Percentiles rank a stretch among this genome's conserved stretches.
Conservation (phyloP, 2,329 filamentous ascomycete genomes). For the Leptographium procerum region DNA sequence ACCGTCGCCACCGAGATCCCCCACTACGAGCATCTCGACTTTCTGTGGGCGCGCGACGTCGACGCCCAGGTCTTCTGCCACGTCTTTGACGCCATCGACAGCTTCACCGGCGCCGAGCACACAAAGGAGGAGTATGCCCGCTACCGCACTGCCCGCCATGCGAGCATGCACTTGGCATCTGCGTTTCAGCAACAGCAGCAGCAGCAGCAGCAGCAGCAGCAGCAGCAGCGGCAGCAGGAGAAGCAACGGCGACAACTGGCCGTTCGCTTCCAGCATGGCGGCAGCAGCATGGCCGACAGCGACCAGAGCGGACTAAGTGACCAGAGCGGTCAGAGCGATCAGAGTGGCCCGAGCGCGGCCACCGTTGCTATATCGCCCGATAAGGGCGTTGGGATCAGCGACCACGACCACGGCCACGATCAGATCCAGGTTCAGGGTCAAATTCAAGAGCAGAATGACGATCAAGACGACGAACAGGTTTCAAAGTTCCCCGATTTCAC, state of each 20-base stretch:
- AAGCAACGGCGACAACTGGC: too few relatives aligned
- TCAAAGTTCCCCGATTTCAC: neutral
- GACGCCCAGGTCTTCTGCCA: slow-evolving; percentile 77
- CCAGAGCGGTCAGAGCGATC: neutral
- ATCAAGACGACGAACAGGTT: too few relatives aligned
- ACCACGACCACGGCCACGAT: neutral
- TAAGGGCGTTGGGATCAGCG: neutral
- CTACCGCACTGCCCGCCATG: slow-evolving; percentile 40
- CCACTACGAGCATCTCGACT: slow-evolving; percentile 94
- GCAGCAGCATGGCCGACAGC: neutral
- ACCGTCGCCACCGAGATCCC: slow-evolving; percentile 79
- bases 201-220: too few relatives aligned
- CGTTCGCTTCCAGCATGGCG: neutral
- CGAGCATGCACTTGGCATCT: slow-evolving; percentile 30
- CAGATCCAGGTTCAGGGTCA: too few relatives aligned
- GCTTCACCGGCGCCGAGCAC: slow-evolving; percentile 48
- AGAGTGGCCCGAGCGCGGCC: neutral
- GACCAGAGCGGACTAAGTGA: neutral
- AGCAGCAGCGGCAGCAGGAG: too few relatives aligned
- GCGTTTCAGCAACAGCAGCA: slow-evolving; percentile 18
- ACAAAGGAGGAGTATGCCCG: slow-evolving; percentile 49
- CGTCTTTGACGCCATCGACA: slow-evolving; percentile 79
- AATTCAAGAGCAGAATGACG: too few relatives aligned
- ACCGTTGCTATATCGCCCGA: too few relatives aligned
- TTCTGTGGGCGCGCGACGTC: slow-evolving; percentile 85